A percentile compares a stretch with the other conserved stretches of the same genome.
These are phyloP conservation scores for Cryphonectria radicalis DNA, from an alignment of 2,329 filamentous ascomycete species.

Conservation along the genomic window DNA sequence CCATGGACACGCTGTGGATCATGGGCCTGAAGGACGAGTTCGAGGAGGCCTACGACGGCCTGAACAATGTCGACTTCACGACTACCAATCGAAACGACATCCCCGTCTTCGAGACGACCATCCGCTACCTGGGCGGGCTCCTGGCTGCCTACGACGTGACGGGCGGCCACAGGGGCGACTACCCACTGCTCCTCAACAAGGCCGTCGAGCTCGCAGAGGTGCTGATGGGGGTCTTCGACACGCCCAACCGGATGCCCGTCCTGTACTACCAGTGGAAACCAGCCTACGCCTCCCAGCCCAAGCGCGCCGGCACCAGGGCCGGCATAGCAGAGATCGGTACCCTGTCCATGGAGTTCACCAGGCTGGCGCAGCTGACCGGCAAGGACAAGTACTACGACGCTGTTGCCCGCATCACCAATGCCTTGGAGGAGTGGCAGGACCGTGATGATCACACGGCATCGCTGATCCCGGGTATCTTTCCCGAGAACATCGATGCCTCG, in stretches of 20 bases:
- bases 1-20: conserved; percentile 84
- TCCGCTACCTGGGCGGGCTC: conserved; percentile 87
- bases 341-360: conserved; percentile 85
- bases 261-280: conserved; percentile 81
- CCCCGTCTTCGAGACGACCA: conserved; percentile 91
- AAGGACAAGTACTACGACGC: conserved; percentile 88
- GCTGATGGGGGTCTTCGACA: conserved; percentile 83
- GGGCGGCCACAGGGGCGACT: conserved; percentile 57
- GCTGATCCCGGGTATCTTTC: conserved; percentile 76
- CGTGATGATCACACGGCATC: conserved; percentile 54
- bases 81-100: conserved; percentile 66
- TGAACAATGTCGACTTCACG: conserved; percentile 82
- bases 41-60: conserved; percentile 72
- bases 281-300: conserved; percentile 63
- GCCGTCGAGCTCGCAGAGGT: conserved; percentile 80
- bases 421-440: conserved; percentile 75
- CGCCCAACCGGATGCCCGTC: conserved; percentile 89
- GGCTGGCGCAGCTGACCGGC: conserved; percentile 82
- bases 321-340: conserved; percentile 76
- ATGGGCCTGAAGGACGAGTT: conserved; percentile 82
- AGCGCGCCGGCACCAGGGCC: conserved; percentile 61
- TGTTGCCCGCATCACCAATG: conserved; percentile 81
- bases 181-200: conserved; percentile 74
- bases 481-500: conserved; percentile 74
- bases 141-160: conserved; percentile 87